phyloP scores from a whole-genome alignment of 257 asterid species.

The Solanum pimpinellifolium region DNA sequence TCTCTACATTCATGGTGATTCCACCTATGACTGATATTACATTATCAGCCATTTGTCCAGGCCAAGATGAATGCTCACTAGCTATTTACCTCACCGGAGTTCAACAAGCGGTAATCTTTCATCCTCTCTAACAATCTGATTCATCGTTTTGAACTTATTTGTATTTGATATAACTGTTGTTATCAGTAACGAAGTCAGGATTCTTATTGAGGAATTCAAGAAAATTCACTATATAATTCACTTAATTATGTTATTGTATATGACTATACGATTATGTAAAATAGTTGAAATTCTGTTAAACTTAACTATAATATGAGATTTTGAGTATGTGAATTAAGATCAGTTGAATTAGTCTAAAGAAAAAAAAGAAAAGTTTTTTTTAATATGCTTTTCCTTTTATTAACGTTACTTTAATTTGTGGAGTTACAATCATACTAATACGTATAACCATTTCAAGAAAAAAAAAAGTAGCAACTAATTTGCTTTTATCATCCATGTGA shows the following conservation, averaged over 20 bases:
- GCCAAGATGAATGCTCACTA: conserved; percentile 59
- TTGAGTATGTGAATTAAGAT: not conserved
- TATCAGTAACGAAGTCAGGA: not conserved
- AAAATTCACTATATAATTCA: not conserved
- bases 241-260: not conserved
- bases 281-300: not conserved
- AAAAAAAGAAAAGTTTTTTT: not conserved
- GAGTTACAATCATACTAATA: not conserved
- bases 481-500: not conserved
- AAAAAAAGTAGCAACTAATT: not conserved
- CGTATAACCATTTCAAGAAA: not conserved
- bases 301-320: not conserved
- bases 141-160: not conserved
- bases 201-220: not conserved
- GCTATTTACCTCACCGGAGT: conserved; percentile 88
- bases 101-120: conserved; percentile 55
- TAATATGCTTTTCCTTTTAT: not conserved
- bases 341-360: no score
- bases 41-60: conserved; percentile 80
- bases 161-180: not conserved
- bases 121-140: not conserved
- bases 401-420: not conserved
- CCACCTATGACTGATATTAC: conserved; percentile 85
- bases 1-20: conserved; percentile 71
- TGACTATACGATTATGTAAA: not conserved